phyloP scores from a whole-genome alignment of 352 stramenopile species.

The Phytophthora macrochlamydospora region DNA sequence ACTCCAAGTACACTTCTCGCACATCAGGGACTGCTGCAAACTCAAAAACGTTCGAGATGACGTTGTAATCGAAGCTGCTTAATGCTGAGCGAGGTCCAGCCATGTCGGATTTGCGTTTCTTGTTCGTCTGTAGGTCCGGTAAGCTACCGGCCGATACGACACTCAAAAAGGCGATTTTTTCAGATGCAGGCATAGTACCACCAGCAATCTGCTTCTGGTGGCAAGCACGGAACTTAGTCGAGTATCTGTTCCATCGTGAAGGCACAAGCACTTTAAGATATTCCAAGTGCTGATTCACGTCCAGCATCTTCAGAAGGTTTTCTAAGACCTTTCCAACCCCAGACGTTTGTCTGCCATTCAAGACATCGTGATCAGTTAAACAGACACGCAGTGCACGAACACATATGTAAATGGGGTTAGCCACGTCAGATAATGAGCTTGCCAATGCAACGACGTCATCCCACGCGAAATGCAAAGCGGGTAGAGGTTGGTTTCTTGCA shows the following conservation, averaged over 20 bases:
- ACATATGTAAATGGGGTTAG: conserved; percentile 6
- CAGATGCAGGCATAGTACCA: neutral
- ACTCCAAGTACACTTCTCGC: conserved; percentile 11
- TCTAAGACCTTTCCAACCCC: neutral
- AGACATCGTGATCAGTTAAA: conserved; percentile 4
- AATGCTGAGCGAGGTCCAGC: neutral
- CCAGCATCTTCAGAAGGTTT: conserved; percentile 12
- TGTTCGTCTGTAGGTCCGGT: neutral
- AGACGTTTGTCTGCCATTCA: neutral
- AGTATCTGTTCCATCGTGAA: neutral
- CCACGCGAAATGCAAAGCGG: conserved; percentile 7
- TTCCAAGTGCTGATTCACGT: conserved; percentile 15
- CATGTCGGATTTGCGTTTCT: neutral
- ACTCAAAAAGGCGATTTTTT: conserved; percentile 8
- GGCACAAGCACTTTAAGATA: conserved; percentile 14
- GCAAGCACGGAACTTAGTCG: conserved; percentile 3
- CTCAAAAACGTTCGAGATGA: conserved; percentile 10
- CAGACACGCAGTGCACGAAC: conserved; percentile 7
- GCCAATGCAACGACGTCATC: conserved; percentile 5
- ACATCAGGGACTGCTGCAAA: conserved; percentile 6
- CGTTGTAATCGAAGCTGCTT: neutral
- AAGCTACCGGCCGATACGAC: neutral
- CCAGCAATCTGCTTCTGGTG: conserved; percentile 1
- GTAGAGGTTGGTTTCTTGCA: conserved; percentile 1
- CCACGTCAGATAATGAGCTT: conserved; percentile 2